Evolutionary conservation across 306 rosid species (phyloP), one percentile per base, ranked within the genome.

Genomic region (Quercus parvula): DNA sequence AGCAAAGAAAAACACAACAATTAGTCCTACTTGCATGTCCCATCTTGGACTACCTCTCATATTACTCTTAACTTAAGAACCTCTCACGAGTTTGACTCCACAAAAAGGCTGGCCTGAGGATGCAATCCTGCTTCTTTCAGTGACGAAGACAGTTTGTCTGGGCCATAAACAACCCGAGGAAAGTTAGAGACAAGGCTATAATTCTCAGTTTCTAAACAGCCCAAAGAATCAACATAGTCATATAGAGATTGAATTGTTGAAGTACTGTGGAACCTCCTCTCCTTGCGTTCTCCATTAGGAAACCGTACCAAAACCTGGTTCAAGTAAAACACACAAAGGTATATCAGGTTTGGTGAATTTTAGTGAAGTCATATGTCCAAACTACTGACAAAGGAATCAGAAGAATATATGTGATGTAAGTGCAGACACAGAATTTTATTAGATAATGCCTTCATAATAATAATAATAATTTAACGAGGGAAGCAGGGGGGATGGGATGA

Each of bases 121-220:
- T 96, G 98, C 85, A 96, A 88, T 70, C 98, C 97, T 14, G 97
- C 96, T 82, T 96, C 99, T 84, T 90, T 89, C 92, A 96, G 85
- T 78, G 98, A 83, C 75, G 82, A 52, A 2, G 84, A 57, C 54
- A 86, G 77, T 79, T 90, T 96, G 61, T 93, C 98, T 22, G 86
- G 78, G 28, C 94, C 98, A 66, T 90, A 96, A 75, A 88, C 84
- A 38, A 88, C 88, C 41, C 99, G 91, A 63, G 99, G 99, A 75
- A 96, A 96, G 86, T 89, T 96, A 5, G 99, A 93, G 56, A 96
- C 98, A 9, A 96, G 90, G 79, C 90, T 88, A 86, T 88, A 96
- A 84, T 71, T 78, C 68, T 90, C 93, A 2, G 81, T 82, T 44
- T 89, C 96, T 75, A 89, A 81, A 82, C 92, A 85, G 46, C 90